Conservation (phyloP, 441 rosid genomes). For the Erysimum cheiri region DNA sequence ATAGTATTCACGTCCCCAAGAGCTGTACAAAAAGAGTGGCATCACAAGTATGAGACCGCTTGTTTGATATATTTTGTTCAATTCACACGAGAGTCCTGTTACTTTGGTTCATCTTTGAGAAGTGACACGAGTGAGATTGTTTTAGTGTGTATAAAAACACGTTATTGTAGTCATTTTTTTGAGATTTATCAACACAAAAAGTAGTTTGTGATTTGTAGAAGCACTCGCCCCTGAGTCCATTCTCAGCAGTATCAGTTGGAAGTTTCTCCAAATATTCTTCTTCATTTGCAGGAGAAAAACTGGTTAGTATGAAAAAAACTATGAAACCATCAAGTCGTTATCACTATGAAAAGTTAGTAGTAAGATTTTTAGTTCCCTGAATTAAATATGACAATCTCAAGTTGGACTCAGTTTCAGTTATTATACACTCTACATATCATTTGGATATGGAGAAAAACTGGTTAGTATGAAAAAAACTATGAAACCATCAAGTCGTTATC, state of each 20-base stretch:
- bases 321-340: background rate
- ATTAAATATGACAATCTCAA: background rate
- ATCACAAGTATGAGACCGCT: conserved; percentile 15
- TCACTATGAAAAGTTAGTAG: background rate
- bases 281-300: background rate
- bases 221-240: background rate
- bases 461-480: no score
- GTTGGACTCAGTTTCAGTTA: no score
- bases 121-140: background rate
- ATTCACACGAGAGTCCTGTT: conserved; percentile 22
- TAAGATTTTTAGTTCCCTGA: background rate
- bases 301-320: background rate
- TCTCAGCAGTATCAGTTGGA: background rate
- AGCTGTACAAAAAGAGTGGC: conserved; percentile 40
- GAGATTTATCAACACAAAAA: background rate
- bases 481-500: no score
- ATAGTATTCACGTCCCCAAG: conserved; percentile 39
- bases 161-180: background rate
- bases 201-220: background rate
- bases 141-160: background rate
- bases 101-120: conserved; percentile 5
- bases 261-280: background rate
- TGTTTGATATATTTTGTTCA: background rate
- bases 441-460: no score
- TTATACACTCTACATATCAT: no score